These are phyloP conservation scores for Paspalum vaginatum DNA, from an alignment of 176 grass and related monocot species.

Conservation along the genomic window DNA sequence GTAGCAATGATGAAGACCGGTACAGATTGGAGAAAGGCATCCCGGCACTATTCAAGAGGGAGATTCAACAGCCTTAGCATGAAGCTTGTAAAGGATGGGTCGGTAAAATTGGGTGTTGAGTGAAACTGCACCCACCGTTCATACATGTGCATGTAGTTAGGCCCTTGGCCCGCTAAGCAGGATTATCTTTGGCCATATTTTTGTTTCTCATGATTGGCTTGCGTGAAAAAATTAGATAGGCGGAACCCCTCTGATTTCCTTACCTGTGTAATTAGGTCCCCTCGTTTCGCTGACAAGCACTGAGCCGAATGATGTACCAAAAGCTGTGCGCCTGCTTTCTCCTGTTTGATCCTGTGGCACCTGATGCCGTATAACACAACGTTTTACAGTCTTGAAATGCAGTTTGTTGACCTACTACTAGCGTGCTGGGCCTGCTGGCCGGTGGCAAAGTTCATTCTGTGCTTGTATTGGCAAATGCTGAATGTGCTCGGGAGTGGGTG, in stretches of 20 bases:
- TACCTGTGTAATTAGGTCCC: slow-evolving; percentile 89
- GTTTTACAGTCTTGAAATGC: slow-evolving; percentile 49
- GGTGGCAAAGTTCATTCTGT: not conserved
- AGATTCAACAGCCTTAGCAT: slow-evolving; percentile 99
- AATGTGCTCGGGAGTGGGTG: not conserved
- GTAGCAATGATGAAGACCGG: slow-evolving; percentile 99
- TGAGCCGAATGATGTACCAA: slow-evolving; percentile 27
- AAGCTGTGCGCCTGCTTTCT: slow-evolving; percentile 33
- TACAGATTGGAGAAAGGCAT: slow-evolving; percentile 99
- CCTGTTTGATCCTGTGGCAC: slow-evolving; percentile 27
- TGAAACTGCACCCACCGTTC: slow-evolving; percentile 36
- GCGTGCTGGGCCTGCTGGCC: not conserved
- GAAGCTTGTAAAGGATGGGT: slow-evolving; percentile 95
- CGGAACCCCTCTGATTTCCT: slow-evolving; percentile 42
- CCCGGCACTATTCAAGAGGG: slow-evolving; percentile 96
- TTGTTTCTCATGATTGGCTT: slow-evolving; percentile 58
- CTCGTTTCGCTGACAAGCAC: slow-evolving; percentile 33
- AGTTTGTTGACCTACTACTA: slow-evolving; percentile 40
- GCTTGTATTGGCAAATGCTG: not conserved
- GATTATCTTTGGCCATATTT: slow-evolving; percentile 27
- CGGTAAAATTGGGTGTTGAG: slow-evolving; percentile 78
- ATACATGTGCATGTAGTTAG: slow-evolving; percentile 54
- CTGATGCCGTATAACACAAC: slow-evolving; percentile 56
- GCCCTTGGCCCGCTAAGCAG: slow-evolving; percentile 50
- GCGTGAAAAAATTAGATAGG: slow-evolving; percentile 62